These are phyloP conservation scores for Eucalyptus marginata DNA, from an alignment of 345 rosid species.

Conservation along the genomic window DNA sequence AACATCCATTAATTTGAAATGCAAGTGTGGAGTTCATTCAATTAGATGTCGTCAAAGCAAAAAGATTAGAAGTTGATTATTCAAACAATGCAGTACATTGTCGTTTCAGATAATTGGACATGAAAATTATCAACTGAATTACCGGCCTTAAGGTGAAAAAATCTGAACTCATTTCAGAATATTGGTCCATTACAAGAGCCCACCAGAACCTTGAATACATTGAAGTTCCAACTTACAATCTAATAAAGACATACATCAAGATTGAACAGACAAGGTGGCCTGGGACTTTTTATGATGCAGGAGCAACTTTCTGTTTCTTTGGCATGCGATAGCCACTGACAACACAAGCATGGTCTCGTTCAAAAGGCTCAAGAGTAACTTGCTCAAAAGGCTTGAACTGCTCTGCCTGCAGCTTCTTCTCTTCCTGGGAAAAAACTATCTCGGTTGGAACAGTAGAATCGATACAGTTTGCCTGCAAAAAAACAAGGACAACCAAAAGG, in stretches of 20 bases:
- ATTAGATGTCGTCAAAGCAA: too few species aligned
- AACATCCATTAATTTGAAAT: not conserved
- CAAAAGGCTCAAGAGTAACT: conserved; percentile 87
- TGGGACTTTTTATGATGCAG: not conserved
- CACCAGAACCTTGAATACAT: not conserved
- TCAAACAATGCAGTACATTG: not conserved
- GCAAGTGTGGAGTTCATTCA: too few species aligned
- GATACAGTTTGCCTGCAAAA: conserved; percentile 70
- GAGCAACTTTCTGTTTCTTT: conserved; percentile 50
- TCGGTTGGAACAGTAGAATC: conserved; percentile 82
- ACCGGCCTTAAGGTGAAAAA: not conserved
- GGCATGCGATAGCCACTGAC: conserved; percentile 75
- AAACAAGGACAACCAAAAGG: not conserved
- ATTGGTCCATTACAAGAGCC: not conserved
- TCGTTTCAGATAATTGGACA: not conserved
- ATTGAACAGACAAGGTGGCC: not conserved
- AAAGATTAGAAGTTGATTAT: too few species aligned
- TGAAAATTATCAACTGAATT: not conserved
- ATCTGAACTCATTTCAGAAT: not conserved
- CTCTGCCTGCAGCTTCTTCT: conserved; percentile 67
- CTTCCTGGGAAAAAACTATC: conserved; percentile 79
- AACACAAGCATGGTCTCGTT: conserved; percentile 91
- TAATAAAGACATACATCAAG: not conserved
- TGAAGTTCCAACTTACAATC: not conserved
- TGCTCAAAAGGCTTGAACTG: conserved; percentile 83